Conservation (phyloP, 2,329 filamentous ascomycete species). For the Talaromyces verruculosus region DNA sequence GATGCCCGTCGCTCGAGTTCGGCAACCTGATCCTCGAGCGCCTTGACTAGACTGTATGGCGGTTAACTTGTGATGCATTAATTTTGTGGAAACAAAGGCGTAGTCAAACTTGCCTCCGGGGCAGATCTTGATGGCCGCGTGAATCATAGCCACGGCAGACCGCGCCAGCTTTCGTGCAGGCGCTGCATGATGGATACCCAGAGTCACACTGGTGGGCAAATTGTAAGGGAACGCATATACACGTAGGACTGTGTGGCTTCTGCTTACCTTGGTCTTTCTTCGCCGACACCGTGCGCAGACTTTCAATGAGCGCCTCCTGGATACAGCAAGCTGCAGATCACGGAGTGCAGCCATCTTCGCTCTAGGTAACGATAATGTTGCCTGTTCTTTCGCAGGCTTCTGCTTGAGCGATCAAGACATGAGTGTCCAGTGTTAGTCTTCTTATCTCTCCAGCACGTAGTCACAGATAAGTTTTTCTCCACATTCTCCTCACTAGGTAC, state of each 20-base stretch:
- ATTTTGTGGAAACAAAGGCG: not conserved
- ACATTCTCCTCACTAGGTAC: not conserved
- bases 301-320: constrained; percentile 1
- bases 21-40: not conserved
- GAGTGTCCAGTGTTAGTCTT: not conserved
- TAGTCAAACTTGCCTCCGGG: not conserved
- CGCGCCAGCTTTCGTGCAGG: constrained; percentile 11
- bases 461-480: not conserved
- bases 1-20: not conserved
- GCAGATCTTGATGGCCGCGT: constrained; percentile 3
- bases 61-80: not conserved
- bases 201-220: not conserved
- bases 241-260: not conserved
- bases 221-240: not conserved
- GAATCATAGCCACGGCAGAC: constrained; percentile 10
- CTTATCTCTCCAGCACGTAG: not conserved
- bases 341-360: constrained; percentile 7
- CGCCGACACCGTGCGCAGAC: constrained; percentile 7
- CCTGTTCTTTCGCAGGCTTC: not conserved
- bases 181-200: constrained; percentile 9
- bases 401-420: not conserved
- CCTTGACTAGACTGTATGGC: not conserved
- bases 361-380: not conserved
- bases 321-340: constrained; percentile 10
- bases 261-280: constrained; percentile 1